Percentiles rank a stretch among this genome's conserved stretches.
Conservation (phyloP, 331 rosid genomes). For the Stylosanthes scabra region DNA sequence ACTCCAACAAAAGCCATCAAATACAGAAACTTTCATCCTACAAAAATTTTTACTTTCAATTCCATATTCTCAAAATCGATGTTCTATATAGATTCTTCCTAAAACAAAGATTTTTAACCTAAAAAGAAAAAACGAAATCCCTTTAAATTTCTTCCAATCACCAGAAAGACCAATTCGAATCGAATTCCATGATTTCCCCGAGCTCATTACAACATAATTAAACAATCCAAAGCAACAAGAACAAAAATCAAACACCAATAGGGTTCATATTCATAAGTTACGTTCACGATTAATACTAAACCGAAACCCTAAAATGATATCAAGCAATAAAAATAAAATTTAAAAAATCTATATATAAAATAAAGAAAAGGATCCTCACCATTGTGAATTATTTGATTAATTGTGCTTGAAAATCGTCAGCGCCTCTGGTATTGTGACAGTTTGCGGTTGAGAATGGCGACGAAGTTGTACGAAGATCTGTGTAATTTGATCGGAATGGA, state of each 20-base stretch:
- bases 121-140: not conserved
- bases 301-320: constrained; percentile 24
- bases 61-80: not conserved
- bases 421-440: not conserved
- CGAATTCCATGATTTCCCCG: not conserved
- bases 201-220: not conserved
- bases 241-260: constrained; percentile 7
- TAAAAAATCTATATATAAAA: too few species aligned
- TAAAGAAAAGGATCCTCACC: not conserved
- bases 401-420: not conserved
- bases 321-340: constrained; percentile 1
- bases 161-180: not conserved
- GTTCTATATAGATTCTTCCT: constrained; percentile 1
- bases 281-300: not conserved
- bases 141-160: not conserved
- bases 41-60: not conserved
- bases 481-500: constrained; percentile 3
- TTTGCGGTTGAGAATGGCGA: not conserved
- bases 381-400: constrained; percentile 18
- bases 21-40: not conserved
- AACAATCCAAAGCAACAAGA: constrained; percentile 2
- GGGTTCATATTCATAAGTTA: not conserved
- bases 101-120: not conserved
- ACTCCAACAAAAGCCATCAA: not conserved
- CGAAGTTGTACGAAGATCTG: constrained; percentile 3